Conservation (phyloP, 129 eudicot species). For the Flaveria sonorensis region DNA sequence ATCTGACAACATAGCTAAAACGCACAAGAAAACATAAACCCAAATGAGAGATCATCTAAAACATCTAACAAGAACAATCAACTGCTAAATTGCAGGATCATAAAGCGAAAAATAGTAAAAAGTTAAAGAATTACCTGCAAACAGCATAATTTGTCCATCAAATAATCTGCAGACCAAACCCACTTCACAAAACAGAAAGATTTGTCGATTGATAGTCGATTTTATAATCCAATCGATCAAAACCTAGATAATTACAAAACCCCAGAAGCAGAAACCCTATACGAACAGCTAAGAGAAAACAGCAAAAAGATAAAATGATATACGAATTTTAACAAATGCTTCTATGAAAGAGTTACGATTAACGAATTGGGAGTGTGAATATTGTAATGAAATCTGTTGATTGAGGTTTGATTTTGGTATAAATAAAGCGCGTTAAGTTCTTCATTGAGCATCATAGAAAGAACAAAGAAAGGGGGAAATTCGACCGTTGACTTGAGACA, state of each 20-base stretch:
- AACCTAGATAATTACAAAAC: neutral
- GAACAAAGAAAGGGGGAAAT: conserved; percentile 2
- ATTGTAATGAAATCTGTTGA: conserved; percentile 19
- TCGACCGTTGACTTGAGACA: conserved; percentile 38
- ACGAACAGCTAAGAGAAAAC: too few species aligned
- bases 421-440: conserved; percentile 16
- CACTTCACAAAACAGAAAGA: conserved; percentile 26
- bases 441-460: conserved; percentile 17
- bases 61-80: conserved; percentile 7
- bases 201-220: conserved; percentile 1
- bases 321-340: neutral
- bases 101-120: neutral
- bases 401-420: conserved; percentile 24
- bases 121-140: conserved; percentile 42
- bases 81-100: neutral
- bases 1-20: neutral
- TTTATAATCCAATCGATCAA: neutral
- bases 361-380: conserved; percentile 12
- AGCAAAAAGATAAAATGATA: neutral
- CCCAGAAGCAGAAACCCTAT: neutral
- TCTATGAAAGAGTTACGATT: neutral
- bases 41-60: conserved; percentile 25
- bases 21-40: neutral
- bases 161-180: conserved; percentile 36
- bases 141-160: conserved; percentile 58